Conservation (phyloP, 495 filamentous ascomycete genomes). For the Astrocystis sublimbata region DNA sequence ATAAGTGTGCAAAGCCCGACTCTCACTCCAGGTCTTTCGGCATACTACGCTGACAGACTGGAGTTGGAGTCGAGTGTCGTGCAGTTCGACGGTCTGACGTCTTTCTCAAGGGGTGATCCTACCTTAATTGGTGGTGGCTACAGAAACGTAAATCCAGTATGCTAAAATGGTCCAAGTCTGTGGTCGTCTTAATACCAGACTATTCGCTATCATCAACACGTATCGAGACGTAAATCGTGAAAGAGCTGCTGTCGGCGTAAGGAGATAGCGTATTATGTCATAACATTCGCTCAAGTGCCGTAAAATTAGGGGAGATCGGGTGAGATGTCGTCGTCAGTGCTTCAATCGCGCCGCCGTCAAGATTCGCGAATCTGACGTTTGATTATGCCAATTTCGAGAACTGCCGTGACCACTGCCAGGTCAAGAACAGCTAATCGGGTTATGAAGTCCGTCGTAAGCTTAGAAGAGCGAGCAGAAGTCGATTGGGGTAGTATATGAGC, state of each 20-base stretch:
- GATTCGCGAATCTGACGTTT: neutral
- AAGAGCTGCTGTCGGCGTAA: neutral
- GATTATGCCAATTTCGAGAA: slow-evolving; percentile 4
- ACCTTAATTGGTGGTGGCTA: slow-evolving; percentile 7
- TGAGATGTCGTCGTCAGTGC: too few species aligned
- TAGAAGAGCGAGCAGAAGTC: slow-evolving; percentile 6
- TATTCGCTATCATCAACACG: neutral
- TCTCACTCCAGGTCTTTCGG: slow-evolving; percentile 7
- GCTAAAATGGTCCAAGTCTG: neutral
- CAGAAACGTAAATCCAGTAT: slow-evolving; percentile 2
- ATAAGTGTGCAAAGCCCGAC: neutral
- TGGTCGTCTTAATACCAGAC: neutral
- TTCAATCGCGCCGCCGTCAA: too few species aligned
- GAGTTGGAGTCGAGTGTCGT: neutral
- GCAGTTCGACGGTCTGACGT: neutral
- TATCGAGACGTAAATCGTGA: neutral
- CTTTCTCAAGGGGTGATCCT: neutral
- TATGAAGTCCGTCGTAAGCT: neutral
- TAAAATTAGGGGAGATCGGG: neutral
- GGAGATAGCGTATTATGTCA: neutral
- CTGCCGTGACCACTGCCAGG: neutral
- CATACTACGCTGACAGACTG: neutral
- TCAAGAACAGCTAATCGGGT: neutral
- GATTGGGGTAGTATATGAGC: neutral
- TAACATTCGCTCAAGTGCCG: neutral